Conservation (phyloP, 2,329 filamentous ascomycete genomes). For the Chlorencoelia australis region DNA sequence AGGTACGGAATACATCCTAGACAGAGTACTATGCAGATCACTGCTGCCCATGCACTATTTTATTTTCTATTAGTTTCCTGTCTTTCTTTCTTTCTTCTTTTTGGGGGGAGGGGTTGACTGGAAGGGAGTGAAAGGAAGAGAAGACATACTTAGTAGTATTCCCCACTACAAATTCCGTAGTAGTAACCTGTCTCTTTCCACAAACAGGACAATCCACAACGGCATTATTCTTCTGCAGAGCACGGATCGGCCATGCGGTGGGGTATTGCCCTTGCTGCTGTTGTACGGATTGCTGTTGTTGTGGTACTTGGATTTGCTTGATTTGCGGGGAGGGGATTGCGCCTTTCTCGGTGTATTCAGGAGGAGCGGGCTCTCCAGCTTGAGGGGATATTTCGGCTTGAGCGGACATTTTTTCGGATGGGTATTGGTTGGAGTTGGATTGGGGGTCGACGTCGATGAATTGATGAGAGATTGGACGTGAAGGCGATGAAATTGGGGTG, state of each 20-base stretch:
- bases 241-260: conserved; percentile 8
- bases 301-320: no score
- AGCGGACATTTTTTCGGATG: no score
- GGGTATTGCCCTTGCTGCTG: conserved; percentile 7
- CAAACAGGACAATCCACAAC: conserved; percentile 19
- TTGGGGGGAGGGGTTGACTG: not conserved
- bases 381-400: no score
- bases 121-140: not conserved
- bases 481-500: no score
- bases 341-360: no score
- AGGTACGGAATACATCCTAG: conserved; percentile 34
- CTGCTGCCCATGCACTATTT: no score
- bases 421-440: no score
- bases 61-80: not conserved
- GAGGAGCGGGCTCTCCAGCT: no score
- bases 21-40: conserved; percentile 20
- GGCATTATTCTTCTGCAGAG: conserved; percentile 11
- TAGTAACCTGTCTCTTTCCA: conserved; percentile 14
- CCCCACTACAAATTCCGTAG: conserved; percentile 11
- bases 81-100: not conserved
- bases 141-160: conserved; percentile 16
- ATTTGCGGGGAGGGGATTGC: no score
- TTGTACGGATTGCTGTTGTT: conserved; percentile 1
- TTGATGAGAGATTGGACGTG: no score
- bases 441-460: no score